Base-by-base conservation (phyloP, 495 filamentous ascomycete genomes). In the Aspergillus affinis region DNA sequence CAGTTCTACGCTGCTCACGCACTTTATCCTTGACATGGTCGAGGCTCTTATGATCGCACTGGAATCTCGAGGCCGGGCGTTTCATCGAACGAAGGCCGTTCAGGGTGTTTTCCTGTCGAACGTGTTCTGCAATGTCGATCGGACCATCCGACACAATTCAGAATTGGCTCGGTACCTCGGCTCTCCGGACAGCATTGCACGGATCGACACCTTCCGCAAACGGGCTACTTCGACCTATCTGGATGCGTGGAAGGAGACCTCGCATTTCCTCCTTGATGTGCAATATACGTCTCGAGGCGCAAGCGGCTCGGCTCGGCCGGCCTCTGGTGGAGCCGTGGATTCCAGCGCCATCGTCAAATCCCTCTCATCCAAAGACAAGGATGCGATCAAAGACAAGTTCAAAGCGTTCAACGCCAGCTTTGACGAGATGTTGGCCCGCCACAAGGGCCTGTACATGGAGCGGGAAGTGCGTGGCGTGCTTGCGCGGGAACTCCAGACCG, bases 351-450 rank as follows among this genome's bases (percentile, higher is more conserved):
- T 97, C 54, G 79, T 97, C 65, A 94, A 96, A 70, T 82, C 82
- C 6, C 78, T 98, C 9, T 85, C 81, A 52, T 90, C 86, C 66
- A 95, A 94, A 69, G 94, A 98, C 64, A 94, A 92, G 68, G 94
- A 98, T 68, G 88, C 86, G 13, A 93, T 97, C 73, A 99, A 98
- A 74, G 89, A 92, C 68, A 98, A 97, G 72, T 98, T 97, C 74
- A 86, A 87, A 64, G 83, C 86, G 23, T 99, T 99, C 80, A 99
- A 99, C 70, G 74, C 82, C 8, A 87, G 79, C 62, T 98, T 99
- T 66, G 95, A 99, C 51, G 92, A 96, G 9, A 79, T 96, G 71
- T 84, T 96, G 8, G 63, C 81, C 32, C 85, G 84, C 58, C 95
- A 98, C 73, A 94, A 92, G 72, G 73, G 77, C 29, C 84, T 88